These are phyloP conservation scores for Colletotrichum spaethianum DNA, from an alignment of 2,329 filamentous ascomycete species.

Conservation along the genomic window DNA sequence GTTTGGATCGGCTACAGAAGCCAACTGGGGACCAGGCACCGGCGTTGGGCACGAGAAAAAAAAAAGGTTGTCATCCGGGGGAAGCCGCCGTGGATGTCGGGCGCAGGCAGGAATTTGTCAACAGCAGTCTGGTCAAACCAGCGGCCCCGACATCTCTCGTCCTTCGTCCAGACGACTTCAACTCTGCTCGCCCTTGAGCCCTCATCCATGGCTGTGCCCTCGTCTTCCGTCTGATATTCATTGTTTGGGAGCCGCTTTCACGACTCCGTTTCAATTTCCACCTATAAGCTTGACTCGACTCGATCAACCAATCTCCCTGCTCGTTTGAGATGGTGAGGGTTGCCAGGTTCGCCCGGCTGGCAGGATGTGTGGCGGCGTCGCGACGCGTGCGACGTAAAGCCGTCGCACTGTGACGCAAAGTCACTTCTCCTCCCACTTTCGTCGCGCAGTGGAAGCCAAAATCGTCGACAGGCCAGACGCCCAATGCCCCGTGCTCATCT, in stretches of 20 bases:
- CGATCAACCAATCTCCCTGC: conserved; percentile 13
- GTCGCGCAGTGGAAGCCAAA: background rate
- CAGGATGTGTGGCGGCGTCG: background rate
- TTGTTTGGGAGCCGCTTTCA: conserved; percentile 4
- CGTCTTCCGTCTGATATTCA: conserved; percentile 15
- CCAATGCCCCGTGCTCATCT: background rate
- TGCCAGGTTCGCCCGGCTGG: conserved; percentile 31
- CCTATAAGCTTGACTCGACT: conserved; percentile 9
- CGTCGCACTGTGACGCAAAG: conserved; percentile 11
- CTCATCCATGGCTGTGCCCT: background rate
- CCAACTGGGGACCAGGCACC: background rate
- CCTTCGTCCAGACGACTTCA: background rate
- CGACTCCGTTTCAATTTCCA: background rate
- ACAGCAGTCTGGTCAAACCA: background rate
- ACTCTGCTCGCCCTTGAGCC: background rate
- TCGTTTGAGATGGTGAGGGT: background rate
- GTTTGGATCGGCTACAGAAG: background rate
- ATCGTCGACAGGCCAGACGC: background rate
- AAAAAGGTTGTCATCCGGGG: background rate
- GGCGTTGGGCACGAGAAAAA: background rate
- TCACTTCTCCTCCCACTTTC: conserved; percentile 14
- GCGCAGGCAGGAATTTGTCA: background rate
- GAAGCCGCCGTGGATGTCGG: background rate
- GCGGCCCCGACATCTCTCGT: background rate
- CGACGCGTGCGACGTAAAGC: background rate